Evolutionary conservation across 2,329 filamentous ascomycete genomes (phyloP).

Genomic region (Calonectria montana): DNA sequence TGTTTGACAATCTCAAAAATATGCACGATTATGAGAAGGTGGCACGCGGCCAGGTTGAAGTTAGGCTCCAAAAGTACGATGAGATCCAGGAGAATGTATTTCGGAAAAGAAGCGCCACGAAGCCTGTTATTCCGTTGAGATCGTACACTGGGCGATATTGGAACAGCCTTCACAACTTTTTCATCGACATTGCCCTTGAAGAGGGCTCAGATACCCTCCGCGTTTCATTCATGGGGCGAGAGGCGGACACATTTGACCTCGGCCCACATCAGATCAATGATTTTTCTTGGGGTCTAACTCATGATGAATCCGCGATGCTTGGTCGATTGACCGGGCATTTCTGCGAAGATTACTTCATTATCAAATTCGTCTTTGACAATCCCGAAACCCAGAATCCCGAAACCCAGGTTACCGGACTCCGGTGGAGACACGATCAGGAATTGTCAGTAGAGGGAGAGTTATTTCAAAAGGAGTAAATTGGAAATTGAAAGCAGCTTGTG

Average conservation of each 20-base stretch:
- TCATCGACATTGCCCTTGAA: neutral
- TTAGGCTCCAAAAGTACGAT: neutral
- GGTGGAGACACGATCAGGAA: neutral
- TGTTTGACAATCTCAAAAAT: neutral
- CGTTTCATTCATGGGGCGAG: neutral
- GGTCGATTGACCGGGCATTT: neutral
- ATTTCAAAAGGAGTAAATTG: neutral
- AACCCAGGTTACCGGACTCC: neutral
- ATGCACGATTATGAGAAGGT: neutral
- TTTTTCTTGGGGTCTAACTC: neutral
- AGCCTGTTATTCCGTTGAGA: neutral
- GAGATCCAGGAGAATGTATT: neutral
- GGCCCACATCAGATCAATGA: neutral
- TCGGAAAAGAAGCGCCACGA: neutral
- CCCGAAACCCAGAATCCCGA: neutral
- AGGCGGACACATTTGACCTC: neutral
- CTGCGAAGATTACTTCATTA: neutral
- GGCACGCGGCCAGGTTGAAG: neutral
- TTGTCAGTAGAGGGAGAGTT: neutral
- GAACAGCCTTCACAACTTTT: neutral
- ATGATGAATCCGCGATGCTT: neutral
- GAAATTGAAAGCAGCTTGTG: too few relatives aligned
- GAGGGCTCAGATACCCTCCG: neutral
- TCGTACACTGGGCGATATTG: neutral
- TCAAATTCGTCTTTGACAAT: neutral